Evolutionary conservation across 352 stramenopile species (phyloP).

Genomic region (Phytophthora tentaculata): DNA sequence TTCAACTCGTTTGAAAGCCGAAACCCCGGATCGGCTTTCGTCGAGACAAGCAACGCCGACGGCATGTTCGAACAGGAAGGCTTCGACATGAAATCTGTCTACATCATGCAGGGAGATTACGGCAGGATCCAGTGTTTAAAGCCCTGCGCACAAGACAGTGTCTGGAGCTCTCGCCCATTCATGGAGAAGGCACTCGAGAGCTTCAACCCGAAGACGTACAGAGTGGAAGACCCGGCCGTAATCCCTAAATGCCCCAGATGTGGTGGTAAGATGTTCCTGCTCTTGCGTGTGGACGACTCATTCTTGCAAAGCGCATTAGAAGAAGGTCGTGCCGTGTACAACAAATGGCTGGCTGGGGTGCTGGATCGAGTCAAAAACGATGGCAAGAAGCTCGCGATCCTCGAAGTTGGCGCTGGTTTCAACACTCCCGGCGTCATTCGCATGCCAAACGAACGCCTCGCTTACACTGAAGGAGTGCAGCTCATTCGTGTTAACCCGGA

Average conservation of each 20-base stretch:
- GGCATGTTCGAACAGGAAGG: slow-evolving; percentile 78
- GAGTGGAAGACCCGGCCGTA: slow-evolving; percentile 52
- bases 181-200: slow-evolving; percentile 56
- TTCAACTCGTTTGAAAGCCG: slow-evolving; percentile 42
- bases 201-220: slow-evolving; percentile 62
- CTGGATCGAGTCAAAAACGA: slow-evolving; percentile 39
- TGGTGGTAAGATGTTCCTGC: slow-evolving; percentile 55
- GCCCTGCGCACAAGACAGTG: slow-evolving; percentile 49
- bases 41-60: slow-evolving; percentile 77
- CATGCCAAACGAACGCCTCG: slow-evolving; percentile 61
- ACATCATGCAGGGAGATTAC: slow-evolving; percentile 73
- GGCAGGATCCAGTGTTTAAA: slow-evolving; percentile 60
- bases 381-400: slow-evolving; percentile 67
- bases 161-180: slow-evolving; percentile 62
- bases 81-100: slow-evolving; percentile 58
- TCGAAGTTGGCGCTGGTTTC: slow-evolving; percentile 75
- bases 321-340: slow-evolving; percentile 41
- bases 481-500: slow-evolving; percentile 68
- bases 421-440: slow-evolving; percentile 73
- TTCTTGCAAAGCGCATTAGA: slow-evolving; percentile 59
- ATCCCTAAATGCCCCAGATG: slow-evolving; percentile 66
- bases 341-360: slow-evolving; percentile 45
- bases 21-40: slow-evolving; percentile 49
- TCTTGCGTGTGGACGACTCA: slow-evolving; percentile 51
- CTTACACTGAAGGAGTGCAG: slow-evolving; percentile 43